These are phyloP conservation scores for Dendrocalamus sinicus DNA, from an alignment of 176 grass and related monocot species.

Conservation along the genomic window DNA sequence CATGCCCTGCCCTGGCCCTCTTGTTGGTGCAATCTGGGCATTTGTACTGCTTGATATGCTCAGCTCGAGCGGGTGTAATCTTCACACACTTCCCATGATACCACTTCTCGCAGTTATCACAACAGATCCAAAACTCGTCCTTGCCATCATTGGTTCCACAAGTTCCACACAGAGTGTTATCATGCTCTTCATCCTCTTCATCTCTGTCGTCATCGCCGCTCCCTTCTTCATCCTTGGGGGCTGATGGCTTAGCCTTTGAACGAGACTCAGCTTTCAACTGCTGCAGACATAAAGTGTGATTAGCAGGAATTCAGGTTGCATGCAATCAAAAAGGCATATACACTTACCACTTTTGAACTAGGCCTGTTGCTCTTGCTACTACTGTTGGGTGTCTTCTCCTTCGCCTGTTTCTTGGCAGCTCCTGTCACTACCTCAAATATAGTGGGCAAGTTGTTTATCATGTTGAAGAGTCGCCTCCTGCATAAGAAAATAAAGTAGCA, in stretches of 20 bases:
- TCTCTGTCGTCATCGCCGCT: constrained; percentile 55
- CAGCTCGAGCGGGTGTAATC: constrained; percentile 85
- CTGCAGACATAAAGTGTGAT: constrained; percentile 32
- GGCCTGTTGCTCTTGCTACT: constrained; percentile 88
- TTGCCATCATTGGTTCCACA: constrained; percentile 76
- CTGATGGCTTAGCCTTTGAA: constrained; percentile 59
- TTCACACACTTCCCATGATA: constrained; percentile 94
- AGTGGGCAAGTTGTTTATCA: constrained; percentile 95
- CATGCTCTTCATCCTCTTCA: constrained; percentile 74
- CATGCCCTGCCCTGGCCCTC: constrained; percentile 68
- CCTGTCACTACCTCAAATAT: constrained; percentile 94
- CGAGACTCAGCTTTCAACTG: constrained; percentile 65
- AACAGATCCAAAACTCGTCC: constrained; percentile 97
- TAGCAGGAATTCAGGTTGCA: background rate
- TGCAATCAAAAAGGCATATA: background rate
- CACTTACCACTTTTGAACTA: constrained; percentile 70
- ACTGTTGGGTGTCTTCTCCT: constrained; percentile 90
- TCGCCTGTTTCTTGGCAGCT: constrained; percentile 67
- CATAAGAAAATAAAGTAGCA: constrained; percentile 35
- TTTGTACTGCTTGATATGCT: constrained; percentile 99
- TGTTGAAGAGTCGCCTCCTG: constrained; percentile 87
- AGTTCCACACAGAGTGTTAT: constrained; percentile 82
- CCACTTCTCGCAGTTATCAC: constrained; percentile 88
- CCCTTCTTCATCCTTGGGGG: constrained; percentile 78
- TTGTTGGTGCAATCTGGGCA: constrained; percentile 89